A percentile compares a stretch with the other conserved stretches of the same genome.
These are phyloP conservation scores for Penicillium coprophilum DNA, from an alignment of 495 filamentous ascomycete genomes.

Conservation along the genomic window DNA sequence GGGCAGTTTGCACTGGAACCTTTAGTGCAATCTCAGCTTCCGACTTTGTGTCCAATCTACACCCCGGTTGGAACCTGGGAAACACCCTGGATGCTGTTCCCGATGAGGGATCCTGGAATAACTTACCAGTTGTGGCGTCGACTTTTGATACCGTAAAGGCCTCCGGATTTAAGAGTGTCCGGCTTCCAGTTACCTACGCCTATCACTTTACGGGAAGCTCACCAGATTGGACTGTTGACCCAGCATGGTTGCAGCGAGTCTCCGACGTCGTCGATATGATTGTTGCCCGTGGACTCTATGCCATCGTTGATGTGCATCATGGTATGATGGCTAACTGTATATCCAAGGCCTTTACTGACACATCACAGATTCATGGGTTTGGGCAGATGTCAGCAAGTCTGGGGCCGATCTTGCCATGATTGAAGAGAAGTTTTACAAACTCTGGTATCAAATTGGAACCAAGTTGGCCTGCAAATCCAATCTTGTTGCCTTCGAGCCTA, in stretches of 20 bases:
- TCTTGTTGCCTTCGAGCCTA: slow-evolving; percentile 57
- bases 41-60: slow-evolving; percentile 34
- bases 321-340: slow-evolving; percentile 21
- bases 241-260: slow-evolving; percentile 58
- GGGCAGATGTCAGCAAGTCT: slow-evolving; percentile 54
- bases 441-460: slow-evolving; percentile 61
- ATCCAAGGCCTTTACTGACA: neutral
- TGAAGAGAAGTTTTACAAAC: slow-evolving; percentile 55
- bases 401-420: slow-evolving; percentile 51
- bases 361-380: slow-evolving; percentile 52
- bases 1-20: slow-evolving; percentile 30
- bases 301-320: slow-evolving; percentile 60
- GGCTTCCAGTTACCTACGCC: slow-evolving; percentile 62
- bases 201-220: slow-evolving; percentile 54
- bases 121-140: slow-evolving; percentile 44
- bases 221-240: slow-evolving; percentile 54
- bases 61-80: slow-evolving; percentile 49
- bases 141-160: slow-evolving; percentile 54
- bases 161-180: slow-evolving; percentile 58
- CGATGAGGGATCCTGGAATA: slow-evolving; percentile 61
- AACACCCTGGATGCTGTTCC: slow-evolving; percentile 60
- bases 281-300: slow-evolving; percentile 50
- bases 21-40: slow-evolving; percentile 40
- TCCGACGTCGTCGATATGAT: slow-evolving; percentile 58
- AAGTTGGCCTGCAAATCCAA: slow-evolving; percentile 55